Conservation (phyloP, 1,284 basidiomycete species). For the Boletus nobilissimus region DNA sequence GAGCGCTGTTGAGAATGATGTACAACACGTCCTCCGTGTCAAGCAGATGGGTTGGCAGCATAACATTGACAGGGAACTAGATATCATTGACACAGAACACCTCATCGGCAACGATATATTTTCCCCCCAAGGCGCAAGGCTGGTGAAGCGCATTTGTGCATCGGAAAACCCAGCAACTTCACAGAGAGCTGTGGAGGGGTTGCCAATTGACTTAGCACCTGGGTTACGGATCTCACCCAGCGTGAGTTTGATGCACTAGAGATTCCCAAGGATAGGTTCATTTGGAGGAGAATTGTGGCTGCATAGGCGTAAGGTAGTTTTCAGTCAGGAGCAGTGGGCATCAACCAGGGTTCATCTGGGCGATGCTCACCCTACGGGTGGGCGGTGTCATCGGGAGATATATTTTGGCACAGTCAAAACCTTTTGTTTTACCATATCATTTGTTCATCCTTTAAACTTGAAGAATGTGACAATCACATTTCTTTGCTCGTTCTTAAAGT, state of each 20-base stretch:
- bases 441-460: too few species aligned
- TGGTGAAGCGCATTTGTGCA: background rate
- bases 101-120: background rate
- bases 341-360: too few species aligned
- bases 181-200: background rate
- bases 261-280: background rate
- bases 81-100: background rate
- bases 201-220: background rate
- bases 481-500: too few species aligned
- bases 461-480: too few species aligned
- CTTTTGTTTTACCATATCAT: too few species aligned
- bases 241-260: background rate
- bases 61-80: conserved; percentile 1
- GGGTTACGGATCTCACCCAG: background rate
- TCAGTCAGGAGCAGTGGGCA: too few species aligned
- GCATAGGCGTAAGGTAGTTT: too few species aligned
- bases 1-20: background rate
- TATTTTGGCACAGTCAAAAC: too few species aligned
- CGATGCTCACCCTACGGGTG: too few species aligned
- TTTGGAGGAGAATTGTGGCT: background rate
- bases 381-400: too few species aligned
- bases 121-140: background rate
- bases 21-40: background rate
- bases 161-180: background rate
- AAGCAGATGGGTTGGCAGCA: conserved; percentile 5